Evolutionary conservation across 768 basidiomycete species (phyloP).

Genomic region (Naganishia kalamii): DNA sequence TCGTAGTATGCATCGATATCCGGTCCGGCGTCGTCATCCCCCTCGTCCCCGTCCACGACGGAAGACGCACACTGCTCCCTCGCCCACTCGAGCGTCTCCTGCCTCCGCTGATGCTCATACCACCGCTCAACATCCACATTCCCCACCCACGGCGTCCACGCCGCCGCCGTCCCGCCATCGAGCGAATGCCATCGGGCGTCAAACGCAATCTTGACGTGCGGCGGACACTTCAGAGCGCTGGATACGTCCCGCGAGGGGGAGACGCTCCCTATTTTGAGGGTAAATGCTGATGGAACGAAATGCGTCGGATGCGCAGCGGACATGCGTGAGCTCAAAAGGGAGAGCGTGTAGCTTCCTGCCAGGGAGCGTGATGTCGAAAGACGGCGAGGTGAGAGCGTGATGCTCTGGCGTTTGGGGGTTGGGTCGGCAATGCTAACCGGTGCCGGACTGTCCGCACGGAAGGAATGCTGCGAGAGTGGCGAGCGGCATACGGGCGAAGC

Average conservation of each 20-base stretch:
- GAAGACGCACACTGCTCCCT: not conserved
- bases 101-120: conserved; percentile 22
- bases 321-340: conserved; percentile 44
- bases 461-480: conserved; percentile 10
- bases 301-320: conserved; percentile 40
- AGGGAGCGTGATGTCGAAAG: conserved; percentile 34
- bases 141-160: conserved; percentile 40
- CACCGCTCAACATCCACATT: conserved; percentile 36
- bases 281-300: conserved; percentile 32
- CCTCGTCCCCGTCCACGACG: not conserved
- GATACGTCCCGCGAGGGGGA: conserved; percentile 31
- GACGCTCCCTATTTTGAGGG: conserved; percentile 29
- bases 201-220: conserved; percentile 33
- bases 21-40: not conserved
- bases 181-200: conserved; percentile 41
- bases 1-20: not conserved
- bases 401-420: not conserved
- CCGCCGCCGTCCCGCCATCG: conserved; percentile 18
- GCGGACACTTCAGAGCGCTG: conserved; percentile 30
- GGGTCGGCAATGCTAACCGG: not conserved
- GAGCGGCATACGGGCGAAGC: not conserved
- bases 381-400: conserved; percentile 4
- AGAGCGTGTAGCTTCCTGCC: conserved; percentile 44
- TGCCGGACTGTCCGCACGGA: not conserved
- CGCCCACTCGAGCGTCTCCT: not conserved